A percentile compares a stretch with the other conserved stretches of the same genome.
phyloP scores from a whole-genome alignment of 371 early-diverging fungal genomes.

The Phascolomyces articulosus region DNA sequence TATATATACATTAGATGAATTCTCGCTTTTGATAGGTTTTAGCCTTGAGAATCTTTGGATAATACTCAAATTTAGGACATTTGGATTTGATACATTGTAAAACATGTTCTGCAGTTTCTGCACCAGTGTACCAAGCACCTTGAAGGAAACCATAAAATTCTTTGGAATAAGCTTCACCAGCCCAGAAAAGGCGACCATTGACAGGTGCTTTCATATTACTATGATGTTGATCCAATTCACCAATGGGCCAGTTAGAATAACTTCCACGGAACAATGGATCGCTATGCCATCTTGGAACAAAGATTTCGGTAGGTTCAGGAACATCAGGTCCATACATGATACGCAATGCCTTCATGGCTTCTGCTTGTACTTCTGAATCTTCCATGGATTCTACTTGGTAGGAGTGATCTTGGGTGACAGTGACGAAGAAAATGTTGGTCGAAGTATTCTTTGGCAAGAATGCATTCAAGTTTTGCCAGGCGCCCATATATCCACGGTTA shows the following conservation, averaged over 20 bases:
- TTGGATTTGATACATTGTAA: constrained; percentile 24
- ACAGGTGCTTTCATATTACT: constrained; percentile 48
- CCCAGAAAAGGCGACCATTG: constrained; percentile 43
- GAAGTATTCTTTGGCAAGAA: constrained; percentile 22
- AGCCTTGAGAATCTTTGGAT: constrained; percentile 32
- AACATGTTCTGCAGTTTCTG: constrained; percentile 26
- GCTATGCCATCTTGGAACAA: constrained; percentile 47
- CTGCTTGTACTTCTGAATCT: constrained; percentile 25
- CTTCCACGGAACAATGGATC: constrained; percentile 50
- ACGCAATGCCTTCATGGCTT: constrained; percentile 32
- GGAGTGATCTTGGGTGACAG: constrained; percentile 35
- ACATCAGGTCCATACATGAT: constrained; percentile 41
- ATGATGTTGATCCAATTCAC: constrained; percentile 46
- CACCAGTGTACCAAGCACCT: constrained; percentile 50
- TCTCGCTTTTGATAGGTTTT: neutral
- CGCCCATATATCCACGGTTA: constrained; percentile 39
- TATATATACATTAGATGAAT: neutral
- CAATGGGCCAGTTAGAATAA: constrained; percentile 57
- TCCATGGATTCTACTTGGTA: constrained; percentile 41
- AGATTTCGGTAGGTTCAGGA: constrained; percentile 29
- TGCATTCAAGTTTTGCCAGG: constrained; percentile 52
- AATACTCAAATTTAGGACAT: constrained; percentile 36
- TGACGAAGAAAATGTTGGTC: constrained; percentile 44
- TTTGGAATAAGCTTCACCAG: constrained; percentile 46
- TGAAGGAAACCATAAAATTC: constrained; percentile 49